Evolutionary conservation across 768 basidiomycete species (phyloP), one percentile per base, ranked within the genome.

Genomic region (Mycena leptocephala): DNA sequence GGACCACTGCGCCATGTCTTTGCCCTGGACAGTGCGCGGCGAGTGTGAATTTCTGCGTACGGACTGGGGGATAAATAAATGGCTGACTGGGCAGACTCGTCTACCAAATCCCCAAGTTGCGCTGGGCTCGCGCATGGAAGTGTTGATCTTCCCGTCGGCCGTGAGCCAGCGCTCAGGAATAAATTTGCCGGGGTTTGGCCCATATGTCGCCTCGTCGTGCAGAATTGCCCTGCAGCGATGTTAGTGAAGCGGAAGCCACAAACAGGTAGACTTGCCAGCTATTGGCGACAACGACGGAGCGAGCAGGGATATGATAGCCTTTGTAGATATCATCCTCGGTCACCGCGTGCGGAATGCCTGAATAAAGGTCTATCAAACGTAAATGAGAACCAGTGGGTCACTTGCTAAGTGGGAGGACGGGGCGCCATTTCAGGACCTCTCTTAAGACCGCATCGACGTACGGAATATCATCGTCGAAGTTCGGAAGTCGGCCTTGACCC

Each of bases 111-210:
- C 66, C 39, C 55, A 68, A 5, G 51, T 53, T 6, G 53, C 35
- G 24, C 33, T 37, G 35, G 46, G 65, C 22, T 67, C 46, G 22
- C 33, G 43, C 65, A 51, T 67, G 22, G 46, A 32, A 32, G 30
- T 22, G 32, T 67, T 53, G 35, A 67, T 51, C 53, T 67, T 9
- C 22, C 65, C 65, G 16, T 67, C 80, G 80, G 5, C 64, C 26
- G 8, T 66, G 16, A 66, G 64, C 64, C 64, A 66, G n/a, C n/a
- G n/a, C 35, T 53, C 48, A 16, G 65, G 65, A 22, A 67, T 67
- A 24, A 67, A 67, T 37, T 37, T n/a, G 22, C 37, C 35, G 4
- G 65, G 10, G 8, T 53, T 53, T 10, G 65, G 32, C 32, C 65
- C 65, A 37, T 51, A 67, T 6, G 22, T 53, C 10, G 46, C 48